Evolutionary conservation across 345 rosid species (phyloP), one percentile per base, ranked within the genome.

Genomic region (Physaria fendleri): DNA sequence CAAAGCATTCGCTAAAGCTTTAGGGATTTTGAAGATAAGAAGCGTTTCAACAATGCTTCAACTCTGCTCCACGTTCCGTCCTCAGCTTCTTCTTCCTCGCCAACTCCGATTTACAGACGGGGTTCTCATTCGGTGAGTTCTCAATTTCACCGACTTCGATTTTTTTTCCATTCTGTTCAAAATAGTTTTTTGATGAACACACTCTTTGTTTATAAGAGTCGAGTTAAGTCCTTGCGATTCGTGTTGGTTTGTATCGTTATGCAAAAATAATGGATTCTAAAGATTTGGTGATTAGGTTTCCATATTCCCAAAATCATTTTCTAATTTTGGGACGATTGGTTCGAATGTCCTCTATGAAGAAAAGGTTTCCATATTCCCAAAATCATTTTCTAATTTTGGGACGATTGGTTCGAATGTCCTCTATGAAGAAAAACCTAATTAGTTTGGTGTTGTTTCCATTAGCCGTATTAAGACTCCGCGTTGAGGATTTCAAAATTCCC

Each of bases 41-140:
- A 45, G 25, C 46, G 11, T 44, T 13, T 11, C 3, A 32, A 6
- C 6, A 17, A 74, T 77, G 76, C 63, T 73, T 64, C 76, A 65
- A 54, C 76, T 77, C 46, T 77, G 63, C 49, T 71, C 72, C 64
- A 63, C 50, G 48, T 56, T 74, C 29, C 69, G 65, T 44, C 39
- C 66, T 32, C 71, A 57, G 15, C 42, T 51, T 51, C 32, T 67
- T 50, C 32, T 67, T 44, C 30, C 69, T 20, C 52, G 16, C 46
- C 78, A 62, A 42, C 8, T 45, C 25, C 58, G 41, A 2, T 45
- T 71, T 5, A 6, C 69, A 13, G 17, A 60, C 23, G 62, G 38
- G 13, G 15, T 54, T 25, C 62, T 47, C 9, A 8, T 61, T 49
- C 61, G 56, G 76, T 73, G 51, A 0, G 55, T 6, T 34, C 22